Evolutionary conservation across 306 rosid genomes (phyloP), one percentile per base, ranked within the genome.

Genomic region (Vachellia pachyceras): DNA sequence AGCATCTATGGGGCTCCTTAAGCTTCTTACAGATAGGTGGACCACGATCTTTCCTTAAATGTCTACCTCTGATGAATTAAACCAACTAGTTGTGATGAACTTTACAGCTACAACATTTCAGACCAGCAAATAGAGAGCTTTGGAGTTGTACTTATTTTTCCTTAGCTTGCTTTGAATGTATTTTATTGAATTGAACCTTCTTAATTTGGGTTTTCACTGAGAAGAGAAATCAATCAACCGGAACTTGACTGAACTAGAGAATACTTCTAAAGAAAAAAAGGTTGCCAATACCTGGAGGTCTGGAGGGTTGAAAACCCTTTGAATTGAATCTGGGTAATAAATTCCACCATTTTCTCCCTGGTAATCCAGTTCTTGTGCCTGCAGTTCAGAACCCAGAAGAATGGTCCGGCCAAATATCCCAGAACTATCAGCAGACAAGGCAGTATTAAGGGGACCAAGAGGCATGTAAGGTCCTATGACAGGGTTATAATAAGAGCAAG

Each of bases 301-400:
- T 25, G 86, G 82, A 6, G 91, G 85, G 69, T 93, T 87, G 81
- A 95, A 93, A 58, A 89, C 78, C 84, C 88, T 49, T 47, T 83
- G 91, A 78, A 91, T 80, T 36, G 92, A 83, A 72, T 95, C 98
- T 63, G 90, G 85, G 73, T 90, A 88, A 81, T 73, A 93, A 40
- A 93, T 54, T 81, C 92, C 94, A 39, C 91, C 87, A 82, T 83
- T 90, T 77, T 93, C 99, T 68, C 93, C 97, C 54, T 89, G 99
- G 73, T 78, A 95, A 39, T 95, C 98, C 70, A 95, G 68, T 42
- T 95, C 98, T 69, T 90, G 97, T 37, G 87, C 80, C 46, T 91
- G 98, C 83, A 95, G 71, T 22, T 91, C 98, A 55, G 94, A 71
- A 76, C 90, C 89, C 72, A 90, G 82, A 52, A 93, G 86, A 81